Percentiles rank a stretch among this genome's conserved stretches.
phyloP scores from a whole-genome alignment of 345 rosid genomes.

The Linum tenue region DNA sequence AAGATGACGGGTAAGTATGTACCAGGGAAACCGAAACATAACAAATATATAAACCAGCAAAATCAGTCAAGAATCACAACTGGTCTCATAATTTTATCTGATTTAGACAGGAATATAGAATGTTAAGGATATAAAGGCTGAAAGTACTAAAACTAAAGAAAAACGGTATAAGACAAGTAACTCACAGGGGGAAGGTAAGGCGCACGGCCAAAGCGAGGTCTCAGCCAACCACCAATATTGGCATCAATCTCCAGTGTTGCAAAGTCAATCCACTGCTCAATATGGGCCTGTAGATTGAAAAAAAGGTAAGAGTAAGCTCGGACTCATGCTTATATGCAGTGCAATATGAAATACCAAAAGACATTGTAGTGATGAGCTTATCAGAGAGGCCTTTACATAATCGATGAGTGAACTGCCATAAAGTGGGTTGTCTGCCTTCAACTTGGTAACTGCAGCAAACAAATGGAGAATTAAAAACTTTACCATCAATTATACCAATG shows the following conservation, averaged over 20 bases:
- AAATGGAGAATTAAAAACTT: neutral
- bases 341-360: neutral
- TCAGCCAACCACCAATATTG: conserved; percentile 43
- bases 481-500: neutral
- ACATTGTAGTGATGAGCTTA: too few relatives aligned
- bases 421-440: conserved; percentile 58
- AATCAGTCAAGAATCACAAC: neutral
- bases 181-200: conserved; percentile 75
- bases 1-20: neutral
- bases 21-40: neutral
- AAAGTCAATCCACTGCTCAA: conserved; percentile 97
- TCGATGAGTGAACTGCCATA: conserved; percentile 60
- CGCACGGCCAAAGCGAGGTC: conserved; percentile 48
- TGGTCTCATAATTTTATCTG: neutral
- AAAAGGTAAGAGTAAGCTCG: neutral
- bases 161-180: neutral
- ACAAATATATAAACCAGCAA: neutral
- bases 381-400: conserved; percentile 38
- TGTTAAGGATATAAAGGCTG: neutral
- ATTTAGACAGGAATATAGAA: neutral
- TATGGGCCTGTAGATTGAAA: conserved; percentile 41
- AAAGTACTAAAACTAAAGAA: neutral
- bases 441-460: neutral
- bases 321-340: neutral
- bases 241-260: conserved; percentile 68